Conservation (phyloP, 768 basidiomycete genomes). For the Mycena belliarum region DNA sequence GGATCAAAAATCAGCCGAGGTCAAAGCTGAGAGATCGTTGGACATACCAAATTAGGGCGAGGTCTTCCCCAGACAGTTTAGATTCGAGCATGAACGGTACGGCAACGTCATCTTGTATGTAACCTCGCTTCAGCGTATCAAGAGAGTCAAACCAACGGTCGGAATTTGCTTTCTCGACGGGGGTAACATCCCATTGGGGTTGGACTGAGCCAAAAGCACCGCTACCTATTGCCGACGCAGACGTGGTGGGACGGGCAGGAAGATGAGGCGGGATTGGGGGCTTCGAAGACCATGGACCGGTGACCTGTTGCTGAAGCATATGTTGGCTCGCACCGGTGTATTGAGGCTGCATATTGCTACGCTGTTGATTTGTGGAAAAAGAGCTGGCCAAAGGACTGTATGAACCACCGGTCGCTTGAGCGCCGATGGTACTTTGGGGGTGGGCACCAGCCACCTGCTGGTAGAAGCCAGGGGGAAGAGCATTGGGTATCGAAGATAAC, state of each 20-base stretch:
- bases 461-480: constrained; percentile 81
- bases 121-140: constrained; percentile 73
- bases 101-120: constrained; percentile 89
- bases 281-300: constrained; percentile 39
- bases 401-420: constrained; percentile 66
- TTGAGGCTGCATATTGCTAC: constrained; percentile 55
- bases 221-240: constrained; percentile 29
- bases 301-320: constrained; percentile 45
- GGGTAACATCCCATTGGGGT: constrained; percentile 78
- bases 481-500: constrained; percentile 66
- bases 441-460: constrained; percentile 73
- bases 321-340: constrained; percentile 58
- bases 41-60: constrained; percentile 90
- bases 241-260: constrained; percentile 39
- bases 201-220: constrained; percentile 27
- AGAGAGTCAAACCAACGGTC: constrained; percentile 84
- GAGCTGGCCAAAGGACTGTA: constrained; percentile 54
- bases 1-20: constrained; percentile 6
- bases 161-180: constrained; percentile 72
- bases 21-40: background rate
- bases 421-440: constrained; percentile 35
- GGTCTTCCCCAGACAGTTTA: constrained; percentile 72
- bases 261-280: constrained; percentile 31
- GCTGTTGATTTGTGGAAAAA: constrained; percentile 36
- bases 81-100: constrained; percentile 96